Conservation (phyloP, 371 early-diverging fungal genomes). For the Chytridiales sp. region DNA sequence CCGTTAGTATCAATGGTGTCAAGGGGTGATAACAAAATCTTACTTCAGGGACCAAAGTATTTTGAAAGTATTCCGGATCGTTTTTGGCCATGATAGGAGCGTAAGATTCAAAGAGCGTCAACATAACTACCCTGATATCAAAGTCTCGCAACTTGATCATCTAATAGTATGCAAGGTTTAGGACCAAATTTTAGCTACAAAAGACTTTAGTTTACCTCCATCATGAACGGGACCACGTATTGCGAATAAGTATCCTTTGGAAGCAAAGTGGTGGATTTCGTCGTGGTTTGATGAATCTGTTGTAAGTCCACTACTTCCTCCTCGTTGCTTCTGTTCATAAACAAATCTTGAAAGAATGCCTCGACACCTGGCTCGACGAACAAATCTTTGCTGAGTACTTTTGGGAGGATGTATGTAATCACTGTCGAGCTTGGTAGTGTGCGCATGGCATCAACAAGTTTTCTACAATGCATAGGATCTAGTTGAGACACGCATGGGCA, state of each 20-base stretch:
- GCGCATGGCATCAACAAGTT: conserved; percentile 21
- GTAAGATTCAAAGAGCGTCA: conserved; percentile 26
- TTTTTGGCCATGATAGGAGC: conserved; percentile 9
- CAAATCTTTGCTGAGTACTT: conserved; percentile 25
- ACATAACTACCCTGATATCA: conserved; percentile 27
- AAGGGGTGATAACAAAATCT: not conserved
- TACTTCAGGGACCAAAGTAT: conserved; percentile 30
- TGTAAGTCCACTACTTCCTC: too few relatives aligned
- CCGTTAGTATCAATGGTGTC: not conserved
- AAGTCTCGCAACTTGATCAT: conserved; percentile 16
- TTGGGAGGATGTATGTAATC: conserved; percentile 32
- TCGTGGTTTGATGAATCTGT: not conserved
- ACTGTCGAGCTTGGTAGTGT: conserved; percentile 24
- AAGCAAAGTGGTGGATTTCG: conserved; percentile 8
- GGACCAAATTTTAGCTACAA: not conserved
- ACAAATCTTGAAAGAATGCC: conserved; percentile 24
- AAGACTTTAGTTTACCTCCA: conserved; percentile 9
- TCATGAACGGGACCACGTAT: conserved; percentile 35
- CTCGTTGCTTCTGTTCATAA: conserved; percentile 2
- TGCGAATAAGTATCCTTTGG: conserved; percentile 16
- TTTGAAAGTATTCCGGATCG: conserved; percentile 19
- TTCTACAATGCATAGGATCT: conserved; percentile 4
- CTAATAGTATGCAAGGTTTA: not conserved
- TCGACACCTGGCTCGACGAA: conserved; percentile 39
- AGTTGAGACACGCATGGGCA: not conserved